phyloP scores from a whole-genome alignment of 2,329 filamentous ascomycete species.

The Aplosporella prunicola region DNA sequence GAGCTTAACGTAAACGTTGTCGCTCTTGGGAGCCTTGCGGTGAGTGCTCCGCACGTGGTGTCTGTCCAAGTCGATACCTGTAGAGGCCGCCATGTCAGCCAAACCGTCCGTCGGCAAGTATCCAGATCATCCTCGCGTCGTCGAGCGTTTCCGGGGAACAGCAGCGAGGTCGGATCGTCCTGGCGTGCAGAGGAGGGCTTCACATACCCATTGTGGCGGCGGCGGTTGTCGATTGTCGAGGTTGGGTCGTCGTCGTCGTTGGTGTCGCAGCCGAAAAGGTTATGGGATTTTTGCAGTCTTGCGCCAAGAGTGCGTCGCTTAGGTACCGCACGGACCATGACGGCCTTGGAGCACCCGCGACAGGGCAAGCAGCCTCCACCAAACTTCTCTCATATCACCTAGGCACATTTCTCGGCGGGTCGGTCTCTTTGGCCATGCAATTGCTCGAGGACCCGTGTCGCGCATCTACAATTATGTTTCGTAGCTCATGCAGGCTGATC shows the following conservation, averaged over 20 bases:
- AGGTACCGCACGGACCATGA: no score
- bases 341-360: no score
- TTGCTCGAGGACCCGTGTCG: no score
- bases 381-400: no score
- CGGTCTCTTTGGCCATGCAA: no score
- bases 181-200: slow-evolving; percentile 2
- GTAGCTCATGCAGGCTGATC: no score
- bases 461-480: no score
- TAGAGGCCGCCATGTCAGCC: slow-evolving; percentile 3
- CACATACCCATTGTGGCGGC: slow-evolving; percentile 12
- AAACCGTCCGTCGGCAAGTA: not conserved
- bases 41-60: slow-evolving; percentile 60
- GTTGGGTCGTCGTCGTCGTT: slow-evolving; percentile 11
- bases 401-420: no score
- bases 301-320: not conserved
- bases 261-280: slow-evolving; percentile 8
- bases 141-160: no score
- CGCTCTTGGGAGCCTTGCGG: slow-evolving; percentile 92
- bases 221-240: slow-evolving; percentile 9
- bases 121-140: no score
- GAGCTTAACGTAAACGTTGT: slow-evolving; percentile 96
- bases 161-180: no score
- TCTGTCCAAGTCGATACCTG: slow-evolving; percentile 40
- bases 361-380: no score
- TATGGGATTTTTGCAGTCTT: not conserved